Conservation (phyloP, 768 basidiomycete species). For the Mycena rosella region DNA sequence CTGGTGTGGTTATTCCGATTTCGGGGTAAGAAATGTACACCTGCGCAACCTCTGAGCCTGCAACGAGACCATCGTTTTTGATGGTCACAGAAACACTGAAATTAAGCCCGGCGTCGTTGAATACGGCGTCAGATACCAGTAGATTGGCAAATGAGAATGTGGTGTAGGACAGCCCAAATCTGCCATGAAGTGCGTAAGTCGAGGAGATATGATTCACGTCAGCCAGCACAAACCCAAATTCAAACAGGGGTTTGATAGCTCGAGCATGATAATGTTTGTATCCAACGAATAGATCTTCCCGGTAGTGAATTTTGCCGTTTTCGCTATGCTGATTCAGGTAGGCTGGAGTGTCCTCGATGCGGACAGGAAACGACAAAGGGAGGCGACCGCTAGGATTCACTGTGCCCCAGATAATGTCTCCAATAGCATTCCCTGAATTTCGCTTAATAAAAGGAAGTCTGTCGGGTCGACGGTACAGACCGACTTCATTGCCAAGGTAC, state of each 20-base stretch:
- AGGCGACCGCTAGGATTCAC: constrained; percentile 73
- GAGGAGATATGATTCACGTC: constrained; percentile 13
- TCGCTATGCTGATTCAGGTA: constrained; percentile 70
- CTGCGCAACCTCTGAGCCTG: constrained; percentile 76
- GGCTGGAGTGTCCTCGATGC: constrained; percentile 73
- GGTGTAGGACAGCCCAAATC: constrained; percentile 83
- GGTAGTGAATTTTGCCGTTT: constrained; percentile 63
- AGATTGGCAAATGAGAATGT: constrained; percentile 69
- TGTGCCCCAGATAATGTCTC: constrained; percentile 72
- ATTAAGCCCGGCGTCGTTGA: constrained; percentile 44
- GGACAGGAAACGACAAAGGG: constrained; percentile 70
- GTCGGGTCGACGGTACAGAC: constrained; percentile 2
- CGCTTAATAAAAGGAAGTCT: not conserved
- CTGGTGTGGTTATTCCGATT: constrained; percentile 65
- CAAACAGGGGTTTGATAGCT: constrained; percentile 68
- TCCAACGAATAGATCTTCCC: constrained; percentile 75
- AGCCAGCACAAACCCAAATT: constrained; percentile 66
- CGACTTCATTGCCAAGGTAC: constrained; percentile 74
- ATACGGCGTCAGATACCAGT: constrained; percentile 46
- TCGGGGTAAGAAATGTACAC: constrained; percentile 70
- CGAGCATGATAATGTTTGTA: constrained; percentile 75
- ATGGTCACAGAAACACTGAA: constrained; percentile 62
- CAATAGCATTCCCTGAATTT: constrained; percentile 65
- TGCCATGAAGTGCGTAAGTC: constrained; percentile 42
- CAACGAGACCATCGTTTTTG: constrained; percentile 64